These are phyloP conservation scores for Cystobasidium pallidum DNA, from an alignment of 1,284 basidiomycete species.

Conservation along the genomic window DNA sequence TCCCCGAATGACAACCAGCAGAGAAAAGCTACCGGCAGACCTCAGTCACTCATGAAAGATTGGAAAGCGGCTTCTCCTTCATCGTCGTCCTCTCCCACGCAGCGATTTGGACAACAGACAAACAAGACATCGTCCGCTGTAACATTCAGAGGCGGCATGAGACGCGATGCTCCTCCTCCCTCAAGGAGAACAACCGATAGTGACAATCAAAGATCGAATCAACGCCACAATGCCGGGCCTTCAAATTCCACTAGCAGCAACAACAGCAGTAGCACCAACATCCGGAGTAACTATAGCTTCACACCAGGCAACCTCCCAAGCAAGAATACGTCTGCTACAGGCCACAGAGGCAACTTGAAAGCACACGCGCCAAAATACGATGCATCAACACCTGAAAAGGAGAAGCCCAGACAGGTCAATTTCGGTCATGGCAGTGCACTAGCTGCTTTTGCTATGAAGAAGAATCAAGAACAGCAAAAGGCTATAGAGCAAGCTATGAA, in stretches of 20 bases:
- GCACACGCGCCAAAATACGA: neutral
- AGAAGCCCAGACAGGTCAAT: slow-evolving; percentile 36
- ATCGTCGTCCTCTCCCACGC: neutral
- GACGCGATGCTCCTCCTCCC: slow-evolving; percentile 9
- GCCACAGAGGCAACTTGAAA: slow-evolving; percentile 5
- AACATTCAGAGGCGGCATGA: slow-evolving; percentile 6
- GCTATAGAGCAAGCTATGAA: neutral
- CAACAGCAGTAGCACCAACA: neutral
- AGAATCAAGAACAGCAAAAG: neutral
- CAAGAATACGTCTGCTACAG: neutral
- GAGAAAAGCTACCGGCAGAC: neutral
- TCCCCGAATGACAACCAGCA: neutral
- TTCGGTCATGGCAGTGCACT: slow-evolving; percentile 38
- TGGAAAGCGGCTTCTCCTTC: slow-evolving; percentile 24
- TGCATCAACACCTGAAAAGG: slow-evolving; percentile 1
- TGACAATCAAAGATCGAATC: slow-evolving; percentile 6
- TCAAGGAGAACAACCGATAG: neutral
- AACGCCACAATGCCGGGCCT: neutral
- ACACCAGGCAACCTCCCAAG: neutral
- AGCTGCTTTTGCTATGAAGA: slow-evolving; percentile 35
- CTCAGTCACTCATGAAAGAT: slow-evolving; percentile 6
- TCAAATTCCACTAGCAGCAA: neutral
- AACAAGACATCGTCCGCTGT: neutral
- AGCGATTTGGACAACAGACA: neutral
- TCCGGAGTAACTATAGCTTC: neutral